Conservation (phyloP, 2,329 filamentous ascomycete genomes). For the Trichothecium roseum region DNA sequence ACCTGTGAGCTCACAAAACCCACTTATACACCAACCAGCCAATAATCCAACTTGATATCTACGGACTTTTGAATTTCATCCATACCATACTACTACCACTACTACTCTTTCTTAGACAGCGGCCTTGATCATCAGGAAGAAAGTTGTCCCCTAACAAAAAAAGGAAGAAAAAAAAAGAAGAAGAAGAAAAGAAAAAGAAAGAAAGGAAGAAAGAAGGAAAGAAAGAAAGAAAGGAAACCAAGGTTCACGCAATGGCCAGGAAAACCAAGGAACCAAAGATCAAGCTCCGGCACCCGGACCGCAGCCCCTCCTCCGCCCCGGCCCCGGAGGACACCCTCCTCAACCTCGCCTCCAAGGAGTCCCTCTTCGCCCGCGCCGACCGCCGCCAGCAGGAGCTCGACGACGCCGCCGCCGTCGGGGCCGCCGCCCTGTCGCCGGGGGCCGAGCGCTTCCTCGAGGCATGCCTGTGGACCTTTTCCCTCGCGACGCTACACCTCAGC, state of each 20-base stretch:
- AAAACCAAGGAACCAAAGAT: slow-evolving; percentile 41
- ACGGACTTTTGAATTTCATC: no score
- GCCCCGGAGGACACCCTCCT: slow-evolving; percentile 58
- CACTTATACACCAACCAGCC: no score
- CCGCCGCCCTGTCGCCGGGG: slow-evolving; percentile 25
- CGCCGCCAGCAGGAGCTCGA: slow-evolving; percentile 21
- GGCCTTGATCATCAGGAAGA: no score
- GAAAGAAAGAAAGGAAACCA: slow-evolving; percentile 1
- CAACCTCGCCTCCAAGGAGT: slow-evolving; percentile 56
- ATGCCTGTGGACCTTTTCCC: slow-evolving; percentile 46
- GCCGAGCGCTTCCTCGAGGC: slow-evolving; percentile 45
- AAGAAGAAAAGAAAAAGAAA: no score
- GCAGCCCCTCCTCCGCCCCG: slow-evolving; percentile 38
- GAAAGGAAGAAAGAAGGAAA: no score
- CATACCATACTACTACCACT: no score
- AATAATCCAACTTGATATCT: no score
- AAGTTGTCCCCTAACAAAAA: no score
- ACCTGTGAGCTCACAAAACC: no score
- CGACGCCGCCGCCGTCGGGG: slow-evolving; percentile 20
- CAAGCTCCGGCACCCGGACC: slow-evolving; percentile 59
- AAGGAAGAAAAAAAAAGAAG: no score
- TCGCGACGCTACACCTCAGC: slow-evolving; percentile 66
- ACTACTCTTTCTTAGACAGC: no score
- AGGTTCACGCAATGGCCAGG: slow-evolving; percentile 38
- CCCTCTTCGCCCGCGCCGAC: slow-evolving; percentile 43